phyloP scores from a whole-genome alignment of 1,139 yeast genomes.

The Meyerozyma carpophila region DNA sequence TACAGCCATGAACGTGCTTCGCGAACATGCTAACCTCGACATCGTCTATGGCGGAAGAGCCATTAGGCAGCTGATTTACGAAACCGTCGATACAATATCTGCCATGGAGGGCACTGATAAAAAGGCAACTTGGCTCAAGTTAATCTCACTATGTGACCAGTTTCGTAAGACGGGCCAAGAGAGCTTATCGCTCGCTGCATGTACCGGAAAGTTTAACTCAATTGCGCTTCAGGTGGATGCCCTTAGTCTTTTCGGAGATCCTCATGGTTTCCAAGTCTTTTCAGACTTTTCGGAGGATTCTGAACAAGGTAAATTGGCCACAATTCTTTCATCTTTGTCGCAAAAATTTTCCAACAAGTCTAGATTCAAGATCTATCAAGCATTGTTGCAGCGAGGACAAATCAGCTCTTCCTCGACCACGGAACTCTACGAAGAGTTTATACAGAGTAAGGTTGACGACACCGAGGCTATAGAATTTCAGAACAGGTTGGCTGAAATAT shows the following conservation, averaged over 20 bases:
- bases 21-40: constrained; percentile 4
- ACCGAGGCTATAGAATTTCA: constrained; percentile 12
- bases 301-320: constrained; percentile 15
- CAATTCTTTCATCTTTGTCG: constrained; percentile 18
- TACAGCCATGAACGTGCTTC: constrained; percentile 33
- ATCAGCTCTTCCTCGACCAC: constrained; percentile 15
- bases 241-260: constrained; percentile 24
- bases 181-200: constrained; percentile 16
- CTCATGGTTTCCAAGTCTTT: too few relatives aligned
- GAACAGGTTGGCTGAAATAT: not conserved
- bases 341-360: constrained; percentile 23
- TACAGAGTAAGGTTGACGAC: constrained; percentile 17
- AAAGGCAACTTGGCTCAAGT: constrained; percentile 43
- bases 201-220: not conserved
- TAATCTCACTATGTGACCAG: constrained; percentile 63
- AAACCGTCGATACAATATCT: constrained; percentile 2
- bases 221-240: constrained; percentile 29
- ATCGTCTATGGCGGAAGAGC: not conserved
- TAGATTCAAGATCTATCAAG: constrained; percentile 17
- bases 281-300: not conserved
- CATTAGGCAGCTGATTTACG: constrained; percentile 6
- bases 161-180: constrained; percentile 55
- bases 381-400: constrained; percentile 8
- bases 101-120: constrained; percentile 1
- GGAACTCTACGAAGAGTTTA: constrained; percentile 15